phyloP scores from a whole-genome alignment of 352 stramenopile genomes.

The Phytophthora podocarpi region DNA sequence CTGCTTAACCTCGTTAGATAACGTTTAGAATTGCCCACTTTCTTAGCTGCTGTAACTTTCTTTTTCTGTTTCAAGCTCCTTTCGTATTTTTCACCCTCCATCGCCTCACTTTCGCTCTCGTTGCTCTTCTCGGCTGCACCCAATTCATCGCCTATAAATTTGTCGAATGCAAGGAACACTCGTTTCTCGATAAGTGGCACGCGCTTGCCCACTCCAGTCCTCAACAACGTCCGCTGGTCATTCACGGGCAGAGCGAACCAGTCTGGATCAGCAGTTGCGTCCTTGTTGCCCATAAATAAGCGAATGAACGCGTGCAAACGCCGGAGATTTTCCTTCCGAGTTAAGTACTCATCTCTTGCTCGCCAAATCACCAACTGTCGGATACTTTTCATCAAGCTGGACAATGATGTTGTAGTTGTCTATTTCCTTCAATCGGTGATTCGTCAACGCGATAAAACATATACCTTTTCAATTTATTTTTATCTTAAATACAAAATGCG shows the following conservation, averaged over 20 bases:
- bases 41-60: not conserved
- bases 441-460: not conserved
- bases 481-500: too few species aligned
- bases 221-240: too few species aligned
- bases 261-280: conserved; percentile 1
- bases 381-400: not conserved
- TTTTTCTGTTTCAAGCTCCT: conserved; percentile 3
- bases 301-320: conserved; percentile 20
- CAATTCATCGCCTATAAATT: too few species aligned
- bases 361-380: conserved; percentile 9
- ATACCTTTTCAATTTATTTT: too few species aligned
- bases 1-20: not conserved
- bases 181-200: too few species aligned
- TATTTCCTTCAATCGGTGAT: conserved; percentile 33
- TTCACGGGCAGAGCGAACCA: conserved; percentile 29
- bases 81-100: conserved; percentile 19
- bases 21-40: not conserved
- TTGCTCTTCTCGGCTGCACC: not conserved
- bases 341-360: not conserved
- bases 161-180: too few species aligned
- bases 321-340: conserved; percentile 11
- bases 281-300: not conserved
- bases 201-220: too few species aligned
- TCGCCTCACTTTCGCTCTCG: conserved; percentile 6
- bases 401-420: conserved; percentile 13